Percentiles rank a stretch among this genome's conserved stretches.
These are phyloP conservation scores for Amauroascus verrucosus DNA, from an alignment of 2,329 filamentous ascomycete genomes.

Conservation along the genomic window DNA sequence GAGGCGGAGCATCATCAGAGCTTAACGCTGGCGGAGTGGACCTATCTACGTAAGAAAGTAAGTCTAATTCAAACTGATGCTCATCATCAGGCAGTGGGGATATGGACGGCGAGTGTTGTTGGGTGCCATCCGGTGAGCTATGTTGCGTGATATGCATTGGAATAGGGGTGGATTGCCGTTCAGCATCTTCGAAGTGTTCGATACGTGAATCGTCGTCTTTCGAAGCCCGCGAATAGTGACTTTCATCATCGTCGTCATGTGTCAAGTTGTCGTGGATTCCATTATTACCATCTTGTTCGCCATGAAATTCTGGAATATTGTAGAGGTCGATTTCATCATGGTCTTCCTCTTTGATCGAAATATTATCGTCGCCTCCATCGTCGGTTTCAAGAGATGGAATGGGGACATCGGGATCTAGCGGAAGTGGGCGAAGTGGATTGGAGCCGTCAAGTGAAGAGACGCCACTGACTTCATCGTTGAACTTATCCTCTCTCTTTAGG, in stretches of 20 bases:
- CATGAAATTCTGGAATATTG: conserved; percentile 57
- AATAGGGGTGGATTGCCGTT: conserved; percentile 27
- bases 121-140: conserved; percentile 15
- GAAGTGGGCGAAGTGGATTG: conserved; percentile 39
- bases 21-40: conserved; percentile 27
- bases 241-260: conserved; percentile 44
- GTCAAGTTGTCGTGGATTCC: conserved; percentile 21
- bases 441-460: conserved; percentile 54
- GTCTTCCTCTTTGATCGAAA: conserved; percentile 56
- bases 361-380: conserved; percentile 45
- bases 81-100: conserved; percentile 36
- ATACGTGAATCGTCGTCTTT: conserved; percentile 21
- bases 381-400: conserved; percentile 77
- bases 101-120: conserved; percentile 38
- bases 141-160: conserved; percentile 17
- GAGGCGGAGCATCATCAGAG: conserved; percentile 18
- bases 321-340: conserved; percentile 53
- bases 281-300: conserved; percentile 28
- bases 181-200: conserved; percentile 19
- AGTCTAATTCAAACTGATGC: conserved; percentile 36
- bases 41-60: conserved; percentile 46
- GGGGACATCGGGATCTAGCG: conserved; percentile 76
- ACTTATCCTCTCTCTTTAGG: conserved; percentile 52
- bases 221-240: conserved; percentile 44
- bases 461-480: conserved; percentile 39